A percentile compares a stretch with the other conserved stretches of the same genome.
Conservation (phyloP, 2,329 filamentous ascomycete genomes). For the Phialophora expanda region DNA sequence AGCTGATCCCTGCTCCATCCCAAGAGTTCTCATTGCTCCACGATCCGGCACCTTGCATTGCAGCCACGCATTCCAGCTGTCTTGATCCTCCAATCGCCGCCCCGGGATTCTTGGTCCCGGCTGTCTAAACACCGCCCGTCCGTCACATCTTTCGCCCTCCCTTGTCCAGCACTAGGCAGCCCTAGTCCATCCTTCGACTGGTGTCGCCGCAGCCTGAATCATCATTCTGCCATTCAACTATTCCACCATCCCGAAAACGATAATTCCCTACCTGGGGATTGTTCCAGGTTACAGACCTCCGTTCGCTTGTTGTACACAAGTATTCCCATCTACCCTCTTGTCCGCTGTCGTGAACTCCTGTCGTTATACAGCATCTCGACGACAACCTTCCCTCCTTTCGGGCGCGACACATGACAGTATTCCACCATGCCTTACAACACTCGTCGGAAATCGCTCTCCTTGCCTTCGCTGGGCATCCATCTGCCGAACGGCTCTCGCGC, state of each 20-base stretch:
- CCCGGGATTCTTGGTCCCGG: constrained; percentile 16
- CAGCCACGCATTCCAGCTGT: constrained; percentile 38
- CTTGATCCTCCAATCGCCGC: constrained; percentile 30
- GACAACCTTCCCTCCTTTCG: constrained; percentile 26
- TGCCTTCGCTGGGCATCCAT: constrained; percentile 91
- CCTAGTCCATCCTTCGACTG: constrained; percentile 24
- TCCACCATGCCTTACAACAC: constrained; percentile 87
- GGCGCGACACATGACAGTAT: constrained; percentile 28
- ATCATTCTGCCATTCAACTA: constrained; percentile 30
- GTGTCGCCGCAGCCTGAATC: constrained; percentile 36
- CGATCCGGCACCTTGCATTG: constrained; percentile 39
- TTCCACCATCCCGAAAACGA: constrained; percentile 24
- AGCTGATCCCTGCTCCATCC: constrained; percentile 23
- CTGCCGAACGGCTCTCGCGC: constrained; percentile 66
- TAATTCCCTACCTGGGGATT: constrained; percentile 15
- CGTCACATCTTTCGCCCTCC: constrained; percentile 26
- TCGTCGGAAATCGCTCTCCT: constrained; percentile 90
- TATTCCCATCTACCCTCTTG: constrained; percentile 18
- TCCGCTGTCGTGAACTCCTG: constrained; percentile 27
- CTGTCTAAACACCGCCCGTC: constrained; percentile 25
- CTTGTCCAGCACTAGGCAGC: constrained; percentile 20
- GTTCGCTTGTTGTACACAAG: constrained; percentile 31
- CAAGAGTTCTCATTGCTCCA: constrained; percentile 37
- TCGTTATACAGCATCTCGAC: constrained; percentile 35
- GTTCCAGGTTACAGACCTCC: constrained; percentile 16